Evolutionary conservation across 2,329 filamentous ascomycete genomes (phyloP).

Genomic region (Aureobasidium uvarum): DNA sequence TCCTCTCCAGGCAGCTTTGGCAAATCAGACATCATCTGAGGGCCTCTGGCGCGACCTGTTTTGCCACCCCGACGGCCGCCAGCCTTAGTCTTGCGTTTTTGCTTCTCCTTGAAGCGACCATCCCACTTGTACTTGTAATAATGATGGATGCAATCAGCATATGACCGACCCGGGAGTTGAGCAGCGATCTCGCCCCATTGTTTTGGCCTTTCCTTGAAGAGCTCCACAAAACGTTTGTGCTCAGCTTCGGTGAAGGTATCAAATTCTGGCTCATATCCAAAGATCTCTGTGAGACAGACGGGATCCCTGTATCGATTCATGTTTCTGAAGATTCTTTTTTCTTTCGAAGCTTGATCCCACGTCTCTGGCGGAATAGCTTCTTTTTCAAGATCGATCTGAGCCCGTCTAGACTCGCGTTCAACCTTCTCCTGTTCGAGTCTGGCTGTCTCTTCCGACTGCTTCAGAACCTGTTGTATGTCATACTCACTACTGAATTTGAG

Average conservation of each 20-base stretch:
- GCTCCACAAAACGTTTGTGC: constrained; percentile 66
- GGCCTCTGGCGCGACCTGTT: constrained; percentile 49
- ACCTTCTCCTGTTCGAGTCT: constrained; percentile 61
- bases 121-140: constrained; percentile 79
- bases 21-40: constrained; percentile 62
- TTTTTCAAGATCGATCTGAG: constrained; percentile 71
- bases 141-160: constrained; percentile 78
- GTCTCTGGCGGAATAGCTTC: constrained; percentile 73
- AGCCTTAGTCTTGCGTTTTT: constrained; percentile 36
- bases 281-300: constrained; percentile 65
- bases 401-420: constrained; percentile 58
- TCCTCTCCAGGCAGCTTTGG: constrained; percentile 44
- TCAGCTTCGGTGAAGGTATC: constrained; percentile 75
- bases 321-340: constrained; percentile 62
- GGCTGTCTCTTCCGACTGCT: constrained; percentile 71
- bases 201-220: constrained; percentile 73
- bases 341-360: constrained; percentile 60
- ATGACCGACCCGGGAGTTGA: constrained; percentile 64
- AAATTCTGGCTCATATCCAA: constrained; percentile 68
- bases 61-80: constrained; percentile 51
- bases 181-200: constrained; percentile 78
- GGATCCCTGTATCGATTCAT: constrained; percentile 63
- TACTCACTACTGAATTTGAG: constrained; percentile 66
- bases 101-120: constrained; percentile 68
- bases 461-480: constrained; percentile 68